These are phyloP conservation scores for Sporothrix inflata DNA, from an alignment of 2,329 filamentous ascomycete species.

Conservation along the genomic window DNA sequence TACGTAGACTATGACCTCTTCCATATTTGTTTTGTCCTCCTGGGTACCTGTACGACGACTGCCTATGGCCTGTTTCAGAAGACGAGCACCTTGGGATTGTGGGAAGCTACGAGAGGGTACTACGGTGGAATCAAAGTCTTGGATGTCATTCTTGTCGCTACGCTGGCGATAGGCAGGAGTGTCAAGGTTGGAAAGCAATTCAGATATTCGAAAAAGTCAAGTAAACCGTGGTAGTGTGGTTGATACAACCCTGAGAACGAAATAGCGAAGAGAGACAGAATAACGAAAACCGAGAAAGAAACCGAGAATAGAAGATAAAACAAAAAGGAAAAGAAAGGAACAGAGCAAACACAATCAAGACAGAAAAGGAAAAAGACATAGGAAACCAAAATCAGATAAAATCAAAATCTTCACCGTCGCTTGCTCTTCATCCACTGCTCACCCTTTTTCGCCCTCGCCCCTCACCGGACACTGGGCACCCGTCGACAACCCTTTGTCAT, in stretches of 20 bases:
- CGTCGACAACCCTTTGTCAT: not conserved
- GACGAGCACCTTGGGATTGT: constrained; percentile 10
- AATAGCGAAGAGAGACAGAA: not conserved
- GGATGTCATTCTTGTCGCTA: not conserved
- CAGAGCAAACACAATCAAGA: not conserved
- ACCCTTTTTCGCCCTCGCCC: constrained; percentile 10
- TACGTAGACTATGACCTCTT: not conserved
- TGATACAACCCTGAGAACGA: not conserved
- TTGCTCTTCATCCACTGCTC: constrained; percentile 26
- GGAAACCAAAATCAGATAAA: constrained; percentile 22
- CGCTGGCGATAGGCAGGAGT: not conserved
- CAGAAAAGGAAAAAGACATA: not conserved
- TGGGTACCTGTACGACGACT: not conserved
- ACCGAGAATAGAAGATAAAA: not conserved
- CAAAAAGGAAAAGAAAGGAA: not conserved
- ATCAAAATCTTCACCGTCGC: constrained; percentile 21
- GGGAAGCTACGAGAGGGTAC: no score
- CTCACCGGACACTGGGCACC: constrained; percentile 18
- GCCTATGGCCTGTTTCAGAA: constrained; percentile 1
- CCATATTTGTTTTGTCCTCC: not conserved
- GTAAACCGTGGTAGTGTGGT: not conserved
- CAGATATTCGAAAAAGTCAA: not conserved
- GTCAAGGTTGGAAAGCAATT: not conserved
- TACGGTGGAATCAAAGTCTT: not conserved
- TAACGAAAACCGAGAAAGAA: not conserved